A percentile compares a stretch with the other conserved stretches of the same genome.
These are phyloP conservation scores for Amanita jacksonii DNA, from an alignment of 768 basidiomycete species.

Conservation along the genomic window DNA sequence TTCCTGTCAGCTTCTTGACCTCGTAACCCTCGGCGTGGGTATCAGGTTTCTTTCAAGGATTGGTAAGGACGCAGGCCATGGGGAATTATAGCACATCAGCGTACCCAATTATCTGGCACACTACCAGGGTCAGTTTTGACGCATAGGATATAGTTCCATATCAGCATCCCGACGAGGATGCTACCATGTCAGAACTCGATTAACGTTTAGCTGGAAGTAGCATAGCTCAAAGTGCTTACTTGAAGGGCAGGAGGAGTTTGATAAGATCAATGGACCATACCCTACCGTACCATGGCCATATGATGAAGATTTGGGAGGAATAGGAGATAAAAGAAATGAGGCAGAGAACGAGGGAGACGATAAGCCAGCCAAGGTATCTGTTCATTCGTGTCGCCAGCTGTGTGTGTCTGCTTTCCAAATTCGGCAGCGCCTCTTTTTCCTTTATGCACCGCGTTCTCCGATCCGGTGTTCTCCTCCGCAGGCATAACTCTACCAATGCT, in stretches of 20 bases:
- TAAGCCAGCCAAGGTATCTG: constrained; percentile 44
- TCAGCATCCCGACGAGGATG: constrained; percentile 60
- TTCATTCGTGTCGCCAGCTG: constrained; percentile 22
- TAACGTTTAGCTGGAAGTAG: background rate
- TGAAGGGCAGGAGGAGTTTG: constrained; percentile 78
- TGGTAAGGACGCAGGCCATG: background rate
- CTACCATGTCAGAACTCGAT: constrained; percentile 29
- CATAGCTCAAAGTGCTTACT: constrained; percentile 40
- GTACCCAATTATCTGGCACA: constrained; percentile 74
- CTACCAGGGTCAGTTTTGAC: constrained; percentile 77
- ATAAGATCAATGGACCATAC: constrained; percentile 67
- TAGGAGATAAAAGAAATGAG: constrained; percentile 85
- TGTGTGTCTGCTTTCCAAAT: background rate
- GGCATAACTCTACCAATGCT: background rate
- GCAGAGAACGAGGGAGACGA: constrained; percentile 58
- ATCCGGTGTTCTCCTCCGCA: background rate
- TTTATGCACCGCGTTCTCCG: constrained; percentile 4
- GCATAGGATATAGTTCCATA: constrained; percentile 85
- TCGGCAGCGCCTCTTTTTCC: background rate
- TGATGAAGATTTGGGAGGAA: constrained; percentile 81
- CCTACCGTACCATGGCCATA: constrained; percentile 88
- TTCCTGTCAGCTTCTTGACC: constrained; percentile 81
- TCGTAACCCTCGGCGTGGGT: constrained; percentile 66
- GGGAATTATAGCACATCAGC: constrained; percentile 14
- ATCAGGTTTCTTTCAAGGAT: constrained; percentile 57